Conservation (phyloP, 2,329 filamentous ascomycete species). For the Fulvia fulva region DNA sequence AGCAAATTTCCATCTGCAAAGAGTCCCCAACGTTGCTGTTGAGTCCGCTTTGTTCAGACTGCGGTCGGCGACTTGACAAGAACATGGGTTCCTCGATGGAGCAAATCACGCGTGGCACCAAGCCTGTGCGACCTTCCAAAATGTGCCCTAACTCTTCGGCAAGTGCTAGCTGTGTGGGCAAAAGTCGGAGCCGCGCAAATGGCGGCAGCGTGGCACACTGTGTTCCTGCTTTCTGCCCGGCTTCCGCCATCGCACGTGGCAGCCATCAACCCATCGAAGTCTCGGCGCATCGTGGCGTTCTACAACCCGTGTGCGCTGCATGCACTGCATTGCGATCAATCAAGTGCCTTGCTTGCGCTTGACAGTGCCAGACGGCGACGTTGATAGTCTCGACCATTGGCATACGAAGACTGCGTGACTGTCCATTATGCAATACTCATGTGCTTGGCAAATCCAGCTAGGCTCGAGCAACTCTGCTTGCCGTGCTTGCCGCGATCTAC, state of each 20-base stretch:
- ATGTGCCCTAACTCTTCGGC: neutral
- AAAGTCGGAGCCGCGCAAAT: conserved; percentile 4
- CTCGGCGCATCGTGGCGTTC: neutral
- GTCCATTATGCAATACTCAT: neutral
- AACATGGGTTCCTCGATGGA: neutral
- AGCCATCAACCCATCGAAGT: conserved; percentile 2
- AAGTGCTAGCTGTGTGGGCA: conserved; percentile 1
- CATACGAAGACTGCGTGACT: neutral
- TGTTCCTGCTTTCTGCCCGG: conserved; percentile 7
- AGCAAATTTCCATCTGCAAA: neutral
- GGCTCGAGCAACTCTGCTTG: conserved; percentile 9
- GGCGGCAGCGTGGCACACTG: neutral
- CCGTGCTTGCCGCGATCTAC: conserved; percentile 20
- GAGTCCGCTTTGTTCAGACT: neutral
- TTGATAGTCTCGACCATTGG: neutral
- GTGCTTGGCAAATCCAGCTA: neutral
- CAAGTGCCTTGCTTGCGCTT: neutral
- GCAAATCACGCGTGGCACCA: neutral
- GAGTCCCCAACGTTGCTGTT: neutral
- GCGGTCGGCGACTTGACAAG: neutral
- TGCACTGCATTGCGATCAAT: neutral
- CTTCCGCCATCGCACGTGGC: conserved; percentile 4
- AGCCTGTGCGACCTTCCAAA: neutral
- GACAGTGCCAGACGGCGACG: neutral
- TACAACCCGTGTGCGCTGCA: neutral